These are phyloP conservation scores for Passalora sequoiae DNA, from an alignment of 2,329 filamentous ascomycete species.

Conservation along the genomic window DNA sequence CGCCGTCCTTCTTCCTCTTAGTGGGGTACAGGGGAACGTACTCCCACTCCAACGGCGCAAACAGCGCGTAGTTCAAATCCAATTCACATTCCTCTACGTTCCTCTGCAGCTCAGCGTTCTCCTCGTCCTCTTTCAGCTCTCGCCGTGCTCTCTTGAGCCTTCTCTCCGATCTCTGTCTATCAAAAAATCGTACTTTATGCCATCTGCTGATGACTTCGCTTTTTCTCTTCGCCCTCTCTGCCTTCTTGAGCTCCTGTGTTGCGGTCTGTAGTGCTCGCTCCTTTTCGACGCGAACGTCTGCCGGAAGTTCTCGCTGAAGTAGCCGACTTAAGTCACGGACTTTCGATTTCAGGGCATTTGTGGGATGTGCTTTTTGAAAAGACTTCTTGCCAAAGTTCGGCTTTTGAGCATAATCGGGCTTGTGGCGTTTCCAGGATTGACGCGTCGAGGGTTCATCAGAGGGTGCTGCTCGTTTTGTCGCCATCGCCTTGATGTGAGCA, in stretches of 20 bases:
- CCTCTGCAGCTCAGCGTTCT: constrained; percentile 26
- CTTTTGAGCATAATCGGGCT: constrained; percentile 9
- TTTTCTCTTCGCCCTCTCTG: constrained; percentile 57
- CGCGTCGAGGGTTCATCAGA: constrained; percentile 3
- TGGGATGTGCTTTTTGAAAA: constrained; percentile 34
- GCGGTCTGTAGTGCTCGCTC: constrained; percentile 67
- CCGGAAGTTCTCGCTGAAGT: constrained; percentile 61
- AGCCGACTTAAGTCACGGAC: constrained; percentile 64
- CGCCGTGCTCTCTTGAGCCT: constrained; percentile 61
- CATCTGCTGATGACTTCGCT: constrained; percentile 71
- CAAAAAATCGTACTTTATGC: constrained; percentile 81
- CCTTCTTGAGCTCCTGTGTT: constrained; percentile 57
- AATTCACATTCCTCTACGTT: constrained; percentile 52
- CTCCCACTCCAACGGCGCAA: constrained; percentile 64
- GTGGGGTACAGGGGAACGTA: constrained; percentile 57
- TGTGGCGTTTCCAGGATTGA: constrained; percentile 14
- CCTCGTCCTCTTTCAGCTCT: constrained; percentile 48
- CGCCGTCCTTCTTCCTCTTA: constrained; percentile 32
- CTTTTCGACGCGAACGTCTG: constrained; percentile 61
- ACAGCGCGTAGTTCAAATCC: constrained; percentile 69
- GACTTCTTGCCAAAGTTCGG: constrained; percentile 20
- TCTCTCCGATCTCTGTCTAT: constrained; percentile 69
- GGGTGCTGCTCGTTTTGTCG: constrained; percentile 22
- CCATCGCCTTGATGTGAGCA: constrained; percentile 14
- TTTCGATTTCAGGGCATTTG: constrained; percentile 65